Conservation (phyloP, 2,329 filamentous ascomycete species). For the Seiridium unicorne region DNA sequence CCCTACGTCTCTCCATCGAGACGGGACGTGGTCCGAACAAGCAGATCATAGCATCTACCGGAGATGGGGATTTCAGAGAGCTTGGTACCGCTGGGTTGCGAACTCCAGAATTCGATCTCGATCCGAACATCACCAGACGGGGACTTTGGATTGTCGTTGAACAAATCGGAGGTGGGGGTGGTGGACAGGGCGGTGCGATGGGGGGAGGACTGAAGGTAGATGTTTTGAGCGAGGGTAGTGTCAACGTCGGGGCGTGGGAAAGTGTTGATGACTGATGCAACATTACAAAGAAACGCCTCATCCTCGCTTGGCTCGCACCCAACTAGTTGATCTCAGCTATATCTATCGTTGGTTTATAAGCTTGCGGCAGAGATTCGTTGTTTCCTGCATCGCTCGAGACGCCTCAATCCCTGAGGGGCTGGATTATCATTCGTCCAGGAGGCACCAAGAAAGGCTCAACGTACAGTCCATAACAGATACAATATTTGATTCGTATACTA, state of each 20-base stretch:
- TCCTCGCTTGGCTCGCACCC: no score
- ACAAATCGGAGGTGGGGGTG: conserved; percentile 55
- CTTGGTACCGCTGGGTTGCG: conserved; percentile 59
- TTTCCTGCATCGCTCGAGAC: no score
- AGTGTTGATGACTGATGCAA: conserved; percentile 15
- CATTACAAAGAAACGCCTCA: no score
- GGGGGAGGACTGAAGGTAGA: conserved; percentile 49
- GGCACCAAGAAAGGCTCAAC: no score
- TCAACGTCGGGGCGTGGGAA: conserved; percentile 44
- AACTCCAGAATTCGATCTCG: conserved; percentile 72
- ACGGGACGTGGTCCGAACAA: conserved; percentile 58
- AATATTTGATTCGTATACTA: no score
- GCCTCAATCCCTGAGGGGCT: no score
- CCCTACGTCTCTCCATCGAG: conserved; percentile 71
- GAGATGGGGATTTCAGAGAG: conserved; percentile 71
- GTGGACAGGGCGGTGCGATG: conserved; percentile 20
- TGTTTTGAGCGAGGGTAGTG: conserved; percentile 46
- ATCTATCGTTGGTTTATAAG: no score
- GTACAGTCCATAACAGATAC: no score
- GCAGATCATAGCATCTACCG: conserved; percentile 61
- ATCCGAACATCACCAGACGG: conserved; percentile 56
- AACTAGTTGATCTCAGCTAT: no score
- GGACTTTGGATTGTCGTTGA: conserved; percentile 82
- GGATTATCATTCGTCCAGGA: no score
- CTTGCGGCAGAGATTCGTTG: no score